Percentiles rank a stretch among this genome's conserved stretches.
Evolutionary conservation across 2,329 filamentous ascomycete genomes (phyloP).

Genomic region (Ascochyta lentis): DNA sequence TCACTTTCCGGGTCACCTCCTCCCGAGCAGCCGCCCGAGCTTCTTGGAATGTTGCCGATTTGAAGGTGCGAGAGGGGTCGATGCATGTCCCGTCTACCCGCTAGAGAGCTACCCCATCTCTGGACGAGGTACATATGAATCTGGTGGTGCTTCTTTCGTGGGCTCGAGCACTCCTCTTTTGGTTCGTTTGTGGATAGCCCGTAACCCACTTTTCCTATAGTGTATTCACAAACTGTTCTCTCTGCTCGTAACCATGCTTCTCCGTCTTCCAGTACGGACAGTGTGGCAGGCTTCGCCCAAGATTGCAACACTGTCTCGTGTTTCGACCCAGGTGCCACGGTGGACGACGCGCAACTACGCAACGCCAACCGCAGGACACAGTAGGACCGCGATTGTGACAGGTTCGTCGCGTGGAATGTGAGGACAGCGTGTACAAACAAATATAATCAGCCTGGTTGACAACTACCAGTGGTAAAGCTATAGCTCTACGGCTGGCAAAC

Average conservation of each 20-base stretch:
- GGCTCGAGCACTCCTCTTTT: too few relatives aligned
- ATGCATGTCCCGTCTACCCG: conserved; percentile 35
- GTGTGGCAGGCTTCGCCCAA: conserved; percentile 30
- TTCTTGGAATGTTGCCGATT: conserved; percentile 12
- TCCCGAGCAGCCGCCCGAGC: conserved; percentile 16
- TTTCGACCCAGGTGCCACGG: conserved; percentile 21
- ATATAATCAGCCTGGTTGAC: conserved; percentile 6
- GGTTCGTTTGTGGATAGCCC: background rate
- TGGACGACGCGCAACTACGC: conserved; percentile 37
- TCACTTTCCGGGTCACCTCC: conserved; percentile 20
- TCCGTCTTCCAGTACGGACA: conserved; percentile 27
- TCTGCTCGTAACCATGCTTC: conserved; percentile 25
- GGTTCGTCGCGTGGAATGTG: conserved; percentile 49
- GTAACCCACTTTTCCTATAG: background rate
- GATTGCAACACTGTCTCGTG: conserved; percentile 16
- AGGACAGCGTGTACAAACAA: conserved; percentile 12
- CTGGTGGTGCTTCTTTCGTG: background rate
- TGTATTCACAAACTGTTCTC: background rate
- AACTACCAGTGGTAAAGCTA: conserved; percentile 62
- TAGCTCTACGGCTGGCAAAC: conserved; percentile 67
- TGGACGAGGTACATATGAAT: conserved; percentile 15
- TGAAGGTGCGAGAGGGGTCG: conserved; percentile 34
- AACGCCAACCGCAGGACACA: conserved; percentile 26
- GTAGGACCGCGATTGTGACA: conserved; percentile 48
- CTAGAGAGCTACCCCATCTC: conserved; percentile 12